A percentile compares a stretch with the other conserved stretches of the same genome.
phyloP scores from a whole-genome alignment of 2,329 filamentous ascomycete genomes.

The Stenocarpella maydis region DNA sequence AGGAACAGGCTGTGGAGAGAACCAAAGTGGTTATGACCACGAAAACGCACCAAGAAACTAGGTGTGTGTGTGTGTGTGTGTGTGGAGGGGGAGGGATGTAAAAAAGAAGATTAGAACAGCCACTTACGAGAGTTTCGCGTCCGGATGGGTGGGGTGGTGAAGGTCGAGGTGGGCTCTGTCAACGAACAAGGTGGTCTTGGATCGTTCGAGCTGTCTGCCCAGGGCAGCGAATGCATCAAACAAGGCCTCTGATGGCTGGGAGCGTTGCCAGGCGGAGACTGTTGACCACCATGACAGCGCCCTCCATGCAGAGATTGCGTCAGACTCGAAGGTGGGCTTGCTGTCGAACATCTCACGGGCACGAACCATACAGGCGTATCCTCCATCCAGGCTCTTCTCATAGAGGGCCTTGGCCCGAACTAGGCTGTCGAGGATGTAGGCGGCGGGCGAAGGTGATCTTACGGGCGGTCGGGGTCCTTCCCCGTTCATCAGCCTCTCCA shows the following conservation, averaged over 20 bases:
- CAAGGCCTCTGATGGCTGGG: constrained; percentile 54
- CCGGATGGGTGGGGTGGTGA: constrained; percentile 61
- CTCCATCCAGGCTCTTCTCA: constrained; percentile 55
- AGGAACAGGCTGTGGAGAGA: background rate
- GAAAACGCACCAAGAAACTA: background rate
- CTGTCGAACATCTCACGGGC: constrained; percentile 53
- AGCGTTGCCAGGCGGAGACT: constrained; percentile 55
- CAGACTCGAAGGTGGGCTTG: constrained; percentile 46
- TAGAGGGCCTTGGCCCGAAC: constrained; percentile 47
- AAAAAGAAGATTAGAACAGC: background rate
- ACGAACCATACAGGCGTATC: constrained; percentile 57
- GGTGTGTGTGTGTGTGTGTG: too few species aligned
- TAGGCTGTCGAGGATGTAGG: constrained; percentile 50
- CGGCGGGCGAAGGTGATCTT: constrained; percentile 28
- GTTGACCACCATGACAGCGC: constrained; percentile 61
- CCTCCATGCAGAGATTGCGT: constrained; percentile 55
- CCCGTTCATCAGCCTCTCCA: constrained; percentile 50
- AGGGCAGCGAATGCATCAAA: constrained; percentile 63
- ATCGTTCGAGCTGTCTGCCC: constrained; percentile 45
- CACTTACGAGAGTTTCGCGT: constrained; percentile 51
- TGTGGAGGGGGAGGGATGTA: too few species aligned
- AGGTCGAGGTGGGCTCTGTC: constrained; percentile 63
- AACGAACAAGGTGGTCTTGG: constrained; percentile 49
- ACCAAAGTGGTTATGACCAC: too few species aligned
- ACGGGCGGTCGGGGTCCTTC: constrained; percentile 35